Conservation (phyloP, 2,329 filamentous ascomycete genomes). For the Neonectria faginata region DNA sequence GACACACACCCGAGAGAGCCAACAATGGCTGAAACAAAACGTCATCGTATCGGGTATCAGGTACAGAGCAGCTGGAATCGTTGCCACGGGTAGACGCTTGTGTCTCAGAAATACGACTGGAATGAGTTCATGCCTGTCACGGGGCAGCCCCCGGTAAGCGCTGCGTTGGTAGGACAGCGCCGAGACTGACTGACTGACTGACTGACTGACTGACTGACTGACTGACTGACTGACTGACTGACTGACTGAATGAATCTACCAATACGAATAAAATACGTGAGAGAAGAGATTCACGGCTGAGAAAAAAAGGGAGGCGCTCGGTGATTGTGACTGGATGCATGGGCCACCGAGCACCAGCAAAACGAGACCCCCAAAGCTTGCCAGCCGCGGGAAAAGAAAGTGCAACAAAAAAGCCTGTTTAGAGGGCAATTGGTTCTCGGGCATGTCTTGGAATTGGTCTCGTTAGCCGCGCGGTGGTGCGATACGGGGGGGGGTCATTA, state of each 20-base stretch:
- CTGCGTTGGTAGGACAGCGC: conserved; percentile 10
- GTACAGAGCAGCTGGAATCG: conserved; percentile 9
- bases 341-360: conserved; percentile 4
- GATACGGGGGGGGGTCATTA: conserved; percentile 20
- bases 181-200: not conserved
- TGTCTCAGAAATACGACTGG: conserved; percentile 11
- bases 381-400: conserved; percentile 24
- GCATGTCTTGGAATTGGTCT: conserved; percentile 38
- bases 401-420: not conserved
- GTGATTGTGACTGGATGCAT: conserved; percentile 21
- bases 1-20: conserved; percentile 7
- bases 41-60: conserved; percentile 23
- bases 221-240: too few species aligned
- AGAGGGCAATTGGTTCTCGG: conserved; percentile 21
- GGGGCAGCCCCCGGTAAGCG: conserved; percentile 27
- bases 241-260: too few species aligned
- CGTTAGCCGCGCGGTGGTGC: conserved; percentile 33
- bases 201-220: too few species aligned
- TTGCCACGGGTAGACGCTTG: conserved; percentile 13
- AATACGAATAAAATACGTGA: too few species aligned
- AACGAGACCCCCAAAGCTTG: conserved; percentile 4
- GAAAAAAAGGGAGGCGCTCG: conserved; percentile 14
- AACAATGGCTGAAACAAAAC: conserved; percentile 17
- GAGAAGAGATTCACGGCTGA: not conserved
- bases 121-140: conserved; percentile 28